Base-by-base conservation (phyloP, 1,139 yeast species). In the Sugiyamaella japonica region DNA sequence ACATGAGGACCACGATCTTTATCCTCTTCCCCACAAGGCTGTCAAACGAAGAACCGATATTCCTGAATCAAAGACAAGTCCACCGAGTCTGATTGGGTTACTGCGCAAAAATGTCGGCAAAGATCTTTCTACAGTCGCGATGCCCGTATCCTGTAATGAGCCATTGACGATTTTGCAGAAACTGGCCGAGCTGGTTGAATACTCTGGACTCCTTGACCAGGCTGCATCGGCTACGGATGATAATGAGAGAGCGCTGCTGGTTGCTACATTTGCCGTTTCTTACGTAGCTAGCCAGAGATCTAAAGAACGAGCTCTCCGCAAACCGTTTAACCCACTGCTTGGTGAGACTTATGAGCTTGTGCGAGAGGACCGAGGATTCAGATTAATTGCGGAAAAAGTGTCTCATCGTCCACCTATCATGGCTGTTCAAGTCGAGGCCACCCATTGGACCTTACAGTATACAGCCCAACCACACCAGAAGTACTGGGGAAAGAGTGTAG, bases 91-190 rank as follows among this genome's bases (percentile, higher is more conserved):
- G 39, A 74, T 91, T 52, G 80, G 90, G 0, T 81, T 90, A 64
- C 77, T 93, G 56, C 80, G 97, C 54, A 90, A 91, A 67, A 90
- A 89, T 64, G 95, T 91, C 13, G 97, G 98, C 28, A 91, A 91
- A 67, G 98, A 91, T 70, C 70, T 91, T 59, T 80, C 93, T 0
- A 80, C 93, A 0, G 82, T 90, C 55, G 85, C 97, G 1, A 90
- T 91, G 95, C 99, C 99, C 0, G 96, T 93, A 4, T 85, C 95
- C 1, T 81, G 90, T 59, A 93, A 93, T 72, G 99, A 93, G 69
- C 99, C 99, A 0, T 71, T 91, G 15, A 82, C 95, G 0, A 82
- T 87, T 36, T 74, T 93, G 54, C 97, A 93, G 69, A 81, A 84
- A 61, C 81, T 85, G 63, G 78, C 93, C 0, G 99, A 93, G 69